Percentiles rank a stretch among this genome's conserved stretches.
Conservation (phyloP, 2,329 filamentous ascomycete genomes). For the Fusarium drepaniforme region DNA sequence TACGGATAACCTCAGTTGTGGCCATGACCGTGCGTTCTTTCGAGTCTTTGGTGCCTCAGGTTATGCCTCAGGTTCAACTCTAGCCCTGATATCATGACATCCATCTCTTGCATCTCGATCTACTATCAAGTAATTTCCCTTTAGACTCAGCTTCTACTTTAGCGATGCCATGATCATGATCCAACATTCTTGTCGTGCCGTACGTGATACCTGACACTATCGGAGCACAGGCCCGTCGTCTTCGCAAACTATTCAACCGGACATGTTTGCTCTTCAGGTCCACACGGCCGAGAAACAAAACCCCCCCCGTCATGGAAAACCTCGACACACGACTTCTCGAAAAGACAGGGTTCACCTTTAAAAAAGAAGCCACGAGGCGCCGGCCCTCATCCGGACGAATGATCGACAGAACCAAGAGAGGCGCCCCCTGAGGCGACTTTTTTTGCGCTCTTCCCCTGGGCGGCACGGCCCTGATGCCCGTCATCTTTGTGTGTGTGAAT, state of each 20-base stretch:
- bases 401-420: neutral
- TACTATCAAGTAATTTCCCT: neutral
- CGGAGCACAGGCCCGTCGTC: slow-evolving; percentile 1
- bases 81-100: neutral
- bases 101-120: neutral
- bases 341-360: neutral
- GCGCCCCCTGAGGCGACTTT: slow-evolving; percentile 4
- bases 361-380: slow-evolving; percentile 10
- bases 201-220: neutral
- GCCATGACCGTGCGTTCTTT: neutral
- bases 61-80: slow-evolving; percentile 1
- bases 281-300: slow-evolving; percentile 2
- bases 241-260: neutral
- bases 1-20: slow-evolving; percentile 9
- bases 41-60: neutral
- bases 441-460: neutral
- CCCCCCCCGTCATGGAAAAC: neutral
- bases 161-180: slow-evolving; percentile 1
- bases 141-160: neutral
- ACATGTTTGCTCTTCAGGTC: neutral
- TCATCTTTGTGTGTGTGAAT: slow-evolving; percentile 5
- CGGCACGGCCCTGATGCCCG: slow-evolving; percentile 1
- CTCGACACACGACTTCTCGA: neutral
- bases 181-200: neutral
- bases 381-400: slow-evolving; percentile 16